Conservation (phyloP, 2,329 filamentous ascomycete species). For the Talaromyces sp. region DNA sequence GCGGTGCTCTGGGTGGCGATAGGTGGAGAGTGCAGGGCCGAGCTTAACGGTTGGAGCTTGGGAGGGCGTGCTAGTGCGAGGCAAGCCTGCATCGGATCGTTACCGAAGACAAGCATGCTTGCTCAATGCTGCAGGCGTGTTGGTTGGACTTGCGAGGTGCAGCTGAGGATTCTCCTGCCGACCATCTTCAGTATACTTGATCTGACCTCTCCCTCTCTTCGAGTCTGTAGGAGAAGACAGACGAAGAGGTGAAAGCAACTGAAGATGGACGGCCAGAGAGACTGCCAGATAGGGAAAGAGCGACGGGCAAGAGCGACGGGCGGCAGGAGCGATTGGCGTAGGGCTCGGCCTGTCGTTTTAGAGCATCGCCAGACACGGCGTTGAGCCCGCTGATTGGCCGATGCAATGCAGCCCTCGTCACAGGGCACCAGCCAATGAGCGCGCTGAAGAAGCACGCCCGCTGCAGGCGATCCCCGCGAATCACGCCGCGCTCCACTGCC, state of each 20-base stretch:
- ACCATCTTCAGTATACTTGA: neutral
- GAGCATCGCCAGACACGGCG: neutral
- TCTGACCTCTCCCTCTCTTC: neutral
- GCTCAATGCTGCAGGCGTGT: neutral
- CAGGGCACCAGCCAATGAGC: conserved; percentile 1
- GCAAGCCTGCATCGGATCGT: conserved; percentile 10
- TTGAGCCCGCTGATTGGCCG: conserved; percentile 6
- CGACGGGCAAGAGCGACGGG: neutral
- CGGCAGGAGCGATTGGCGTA: neutral
- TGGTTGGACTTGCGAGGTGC: neutral
- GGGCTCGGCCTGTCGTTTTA: neutral
- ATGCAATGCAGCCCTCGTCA: conserved; percentile 11
- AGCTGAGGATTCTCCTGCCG: neutral
- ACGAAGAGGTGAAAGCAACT: neutral
- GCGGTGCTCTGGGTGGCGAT: neutral
- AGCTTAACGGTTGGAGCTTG: conserved; percentile 3
- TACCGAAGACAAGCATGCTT: neutral
- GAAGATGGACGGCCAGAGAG: neutral
- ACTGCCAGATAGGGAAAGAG: neutral
- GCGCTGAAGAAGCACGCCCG: conserved; percentile 10
- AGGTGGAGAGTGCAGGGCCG: conserved; percentile 1
- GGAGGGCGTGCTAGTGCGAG: neutral
- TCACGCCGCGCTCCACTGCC: conserved; percentile 3
- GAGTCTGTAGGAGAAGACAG: neutral
- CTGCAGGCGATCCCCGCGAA: conserved; percentile 6